A percentile compares a stretch with the other conserved stretches of the same genome.
Conservation (phyloP, 192 early-diverging fungal genomes). For the Entomortierella chlamydospora region DNA sequence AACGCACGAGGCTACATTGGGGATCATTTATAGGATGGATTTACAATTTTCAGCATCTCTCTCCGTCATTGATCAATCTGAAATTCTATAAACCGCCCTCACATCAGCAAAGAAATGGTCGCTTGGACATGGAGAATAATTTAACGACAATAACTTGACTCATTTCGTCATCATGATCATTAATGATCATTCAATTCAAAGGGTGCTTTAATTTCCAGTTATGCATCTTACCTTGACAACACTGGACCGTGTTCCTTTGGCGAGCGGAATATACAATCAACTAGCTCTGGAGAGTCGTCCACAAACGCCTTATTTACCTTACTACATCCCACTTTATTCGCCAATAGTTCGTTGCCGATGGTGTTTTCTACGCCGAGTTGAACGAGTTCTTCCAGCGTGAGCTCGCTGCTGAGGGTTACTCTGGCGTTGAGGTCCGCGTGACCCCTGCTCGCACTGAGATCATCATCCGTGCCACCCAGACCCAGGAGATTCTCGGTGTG, state of each 20-base stretch:
- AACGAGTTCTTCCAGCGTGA: slow-evolving; percentile 99
- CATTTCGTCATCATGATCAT: slow-evolving; percentile 11
- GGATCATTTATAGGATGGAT: background rate
- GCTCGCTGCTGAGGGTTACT: slow-evolving; percentile 97
- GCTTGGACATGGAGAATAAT: background rate
- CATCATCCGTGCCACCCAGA: slow-evolving; percentile 99
- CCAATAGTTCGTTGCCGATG: slow-evolving; percentile 97
- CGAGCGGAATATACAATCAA: too few species aligned
- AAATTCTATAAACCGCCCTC: background rate
- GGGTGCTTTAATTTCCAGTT: too few species aligned
- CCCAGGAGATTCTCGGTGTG: slow-evolving; percentile 97
- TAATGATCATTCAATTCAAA: background rate
- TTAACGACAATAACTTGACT: background rate
- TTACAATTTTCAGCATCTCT: background rate
- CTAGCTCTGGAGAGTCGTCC: too few species aligned
- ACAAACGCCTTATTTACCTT: background rate
- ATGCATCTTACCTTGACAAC: too few species aligned
- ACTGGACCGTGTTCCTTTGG: too few species aligned
- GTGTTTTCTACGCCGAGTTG: slow-evolving; percentile 99
- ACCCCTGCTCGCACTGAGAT: slow-evolving; percentile 99
- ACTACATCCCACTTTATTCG: background rate
- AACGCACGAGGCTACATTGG: background rate
- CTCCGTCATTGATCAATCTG: background rate
- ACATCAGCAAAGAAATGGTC: background rate
- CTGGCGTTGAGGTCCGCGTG: slow-evolving; percentile 99